A percentile compares a stretch with the other conserved stretches of the same genome.
These are phyloP conservation scores for Primulina huaijiensis DNA, from an alignment of 257 asterid species.

Conservation along the genomic window DNA sequence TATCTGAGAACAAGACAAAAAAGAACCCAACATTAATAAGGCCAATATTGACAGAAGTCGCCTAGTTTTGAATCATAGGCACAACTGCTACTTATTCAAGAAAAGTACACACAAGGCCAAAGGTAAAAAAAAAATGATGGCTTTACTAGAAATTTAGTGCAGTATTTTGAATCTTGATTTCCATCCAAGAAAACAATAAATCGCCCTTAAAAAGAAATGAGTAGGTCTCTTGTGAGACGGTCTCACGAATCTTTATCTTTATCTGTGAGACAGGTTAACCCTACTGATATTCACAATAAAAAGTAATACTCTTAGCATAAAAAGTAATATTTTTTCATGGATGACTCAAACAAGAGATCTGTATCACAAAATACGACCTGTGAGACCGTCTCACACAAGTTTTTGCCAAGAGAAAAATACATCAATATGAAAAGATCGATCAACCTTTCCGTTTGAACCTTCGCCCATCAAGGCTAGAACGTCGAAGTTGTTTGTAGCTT, in stretches of 20 bases:
- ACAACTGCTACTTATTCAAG: neutral
- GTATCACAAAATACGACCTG: too few species aligned
- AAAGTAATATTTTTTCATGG: too few species aligned
- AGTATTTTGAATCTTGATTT: neutral
- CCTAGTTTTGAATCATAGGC: neutral
- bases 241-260: too few species aligned
- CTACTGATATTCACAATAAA: too few species aligned
- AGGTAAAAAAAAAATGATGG: neutral
- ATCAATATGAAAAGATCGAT: neutral
- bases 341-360: too few species aligned
- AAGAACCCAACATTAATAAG: neutral
- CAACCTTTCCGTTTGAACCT: slow-evolving; percentile 61
- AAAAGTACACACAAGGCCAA: neutral
- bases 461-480: slow-evolving; percentile 47
- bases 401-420: too few species aligned
- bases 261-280: too few species aligned
- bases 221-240: too few species aligned
- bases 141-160: neutral
- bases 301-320: too few species aligned
- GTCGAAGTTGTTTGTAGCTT: slow-evolving; percentile 55
- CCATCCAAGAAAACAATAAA: neutral
- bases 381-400: too few species aligned
- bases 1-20: slow-evolving; percentile 37
- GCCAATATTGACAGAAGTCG: neutral
- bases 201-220: neutral